Conservation (phyloP, 441 rosid genomes). For the Adansonia grandidieri region DNA sequence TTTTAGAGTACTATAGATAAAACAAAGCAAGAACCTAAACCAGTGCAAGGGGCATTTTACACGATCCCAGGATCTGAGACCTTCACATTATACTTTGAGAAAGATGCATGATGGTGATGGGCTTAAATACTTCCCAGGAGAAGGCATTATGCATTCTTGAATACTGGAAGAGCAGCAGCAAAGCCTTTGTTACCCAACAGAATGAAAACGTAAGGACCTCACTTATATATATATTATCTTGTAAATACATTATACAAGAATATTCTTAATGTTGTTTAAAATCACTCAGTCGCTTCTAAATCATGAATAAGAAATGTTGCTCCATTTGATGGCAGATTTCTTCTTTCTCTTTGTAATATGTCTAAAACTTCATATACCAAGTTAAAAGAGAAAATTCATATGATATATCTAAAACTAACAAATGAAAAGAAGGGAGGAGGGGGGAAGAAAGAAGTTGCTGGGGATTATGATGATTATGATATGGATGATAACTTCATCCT, state of each 20-base stretch:
- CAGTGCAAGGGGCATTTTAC: neutral
- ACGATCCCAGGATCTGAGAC: neutral
- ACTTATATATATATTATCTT: neutral
- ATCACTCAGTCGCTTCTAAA: neutral
- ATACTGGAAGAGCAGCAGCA: constrained; percentile 11
- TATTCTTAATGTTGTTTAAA: neutral
- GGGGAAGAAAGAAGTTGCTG: neutral
- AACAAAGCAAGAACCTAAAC: constrained; percentile 5
- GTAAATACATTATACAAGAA: constrained; percentile 2
- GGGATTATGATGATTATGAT: neutral
- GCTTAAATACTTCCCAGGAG: neutral
- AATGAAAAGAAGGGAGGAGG: neutral
- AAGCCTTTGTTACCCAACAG: neutral
- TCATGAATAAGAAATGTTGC: neutral
- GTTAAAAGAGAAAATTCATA: constrained; percentile 12
- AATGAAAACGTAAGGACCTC: neutral
- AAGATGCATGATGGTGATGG: neutral
- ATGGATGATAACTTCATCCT: constrained; percentile 10
- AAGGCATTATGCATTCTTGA: neutral
- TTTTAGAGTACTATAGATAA: neutral
- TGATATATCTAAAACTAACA: neutral
- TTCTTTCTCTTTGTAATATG: neutral
- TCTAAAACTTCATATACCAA: constrained; percentile 11
- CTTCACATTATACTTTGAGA: neutral
- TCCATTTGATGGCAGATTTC: neutral